Evolutionary conservation across 257 asterid genomes (phyloP).

Genomic region (Cynanchum wilfordii): DNA sequence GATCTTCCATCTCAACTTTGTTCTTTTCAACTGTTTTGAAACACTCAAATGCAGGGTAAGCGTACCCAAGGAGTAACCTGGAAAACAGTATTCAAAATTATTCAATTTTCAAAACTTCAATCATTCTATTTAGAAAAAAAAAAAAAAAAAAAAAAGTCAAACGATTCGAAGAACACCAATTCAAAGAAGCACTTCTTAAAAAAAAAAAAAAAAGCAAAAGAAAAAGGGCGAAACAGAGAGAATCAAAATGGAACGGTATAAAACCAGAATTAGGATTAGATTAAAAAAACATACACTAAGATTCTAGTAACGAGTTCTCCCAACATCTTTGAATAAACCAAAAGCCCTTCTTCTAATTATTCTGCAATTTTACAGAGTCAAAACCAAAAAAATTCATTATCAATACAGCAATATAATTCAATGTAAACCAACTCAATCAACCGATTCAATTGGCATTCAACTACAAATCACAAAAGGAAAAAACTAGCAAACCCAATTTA

Average conservation of each 20-base stretch:
- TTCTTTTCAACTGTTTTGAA: constrained; percentile 74
- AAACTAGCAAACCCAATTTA: neutral
- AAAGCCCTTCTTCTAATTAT: constrained; percentile 18
- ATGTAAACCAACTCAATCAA: neutral
- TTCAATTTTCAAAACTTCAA: too few species aligned
- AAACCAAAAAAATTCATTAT: neutral
- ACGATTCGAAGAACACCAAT: constrained; percentile 10
- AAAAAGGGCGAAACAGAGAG: constrained; percentile 22
- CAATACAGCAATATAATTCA: neutral
- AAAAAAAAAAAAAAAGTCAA: neutral
- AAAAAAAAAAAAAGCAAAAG: constrained; percentile 4
- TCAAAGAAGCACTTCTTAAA: constrained; percentile 1
- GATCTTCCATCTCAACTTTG: constrained; percentile 62
- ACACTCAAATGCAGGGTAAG: constrained; percentile 88
- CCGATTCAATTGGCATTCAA: neutral
- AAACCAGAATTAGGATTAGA: neutral
- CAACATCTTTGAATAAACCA: constrained; percentile 44
- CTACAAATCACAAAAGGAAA: neutral
- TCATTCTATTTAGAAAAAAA: neutral
- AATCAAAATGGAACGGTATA: constrained; percentile 18
- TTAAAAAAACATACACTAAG: constrained; percentile 45
- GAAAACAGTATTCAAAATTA: constrained; percentile 5
- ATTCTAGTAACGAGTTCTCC: constrained; percentile 59
- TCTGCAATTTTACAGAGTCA: constrained; percentile 16
- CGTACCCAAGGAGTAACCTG: constrained; percentile 86